These are phyloP conservation scores for Trichoderma sp. DNA, from an alignment of 2,329 filamentous ascomycete genomes.

Conservation along the genomic window DNA sequence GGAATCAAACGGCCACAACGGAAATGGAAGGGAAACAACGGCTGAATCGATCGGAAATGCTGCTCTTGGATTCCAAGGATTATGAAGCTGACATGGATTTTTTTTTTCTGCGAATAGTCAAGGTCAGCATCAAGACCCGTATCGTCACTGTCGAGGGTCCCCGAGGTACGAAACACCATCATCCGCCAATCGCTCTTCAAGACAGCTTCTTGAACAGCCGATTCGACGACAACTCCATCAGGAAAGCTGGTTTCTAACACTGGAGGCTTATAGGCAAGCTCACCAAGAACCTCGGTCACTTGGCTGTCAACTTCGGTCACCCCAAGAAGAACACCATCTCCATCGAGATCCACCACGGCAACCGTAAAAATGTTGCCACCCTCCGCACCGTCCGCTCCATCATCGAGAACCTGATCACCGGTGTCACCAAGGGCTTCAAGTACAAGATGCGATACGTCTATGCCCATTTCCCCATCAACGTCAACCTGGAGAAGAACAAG, in stretches of 20 bases:
- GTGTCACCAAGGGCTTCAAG: slow-evolving; percentile 99
- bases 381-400: slow-evolving; percentile 97
- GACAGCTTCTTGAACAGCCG: background rate
- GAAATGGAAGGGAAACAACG: background rate
- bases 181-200: slow-evolving; percentile 12
- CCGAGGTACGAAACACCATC: slow-evolving; percentile 65
- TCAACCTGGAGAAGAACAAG: slow-evolving; percentile 95
- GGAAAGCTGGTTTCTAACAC: slow-evolving; percentile 28
- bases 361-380: slow-evolving; percentile 95
- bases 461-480: slow-evolving; percentile 99
- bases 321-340: slow-evolving; percentile 85
- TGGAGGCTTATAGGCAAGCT: slow-evolving; percentile 72
- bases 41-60: background rate
- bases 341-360: slow-evolving; percentile 98
- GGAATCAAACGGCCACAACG: background rate
- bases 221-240: background rate
- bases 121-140: slow-evolving; percentile 95
- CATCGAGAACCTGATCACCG: slow-evolving; percentile 98
- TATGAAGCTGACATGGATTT: slow-evolving; percentile 38
- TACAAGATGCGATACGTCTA: slow-evolving; percentile 99
- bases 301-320: slow-evolving; percentile 93
- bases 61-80: background rate
- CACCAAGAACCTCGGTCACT: slow-evolving; percentile 92
- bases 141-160: slow-evolving; percentile 96
- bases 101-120: slow-evolving; percentile 66